Evolutionary conservation across 257 asterid species (phyloP), one percentile per base, ranked within the genome.

Genomic region (Thymus quinquecostatus): DNA sequence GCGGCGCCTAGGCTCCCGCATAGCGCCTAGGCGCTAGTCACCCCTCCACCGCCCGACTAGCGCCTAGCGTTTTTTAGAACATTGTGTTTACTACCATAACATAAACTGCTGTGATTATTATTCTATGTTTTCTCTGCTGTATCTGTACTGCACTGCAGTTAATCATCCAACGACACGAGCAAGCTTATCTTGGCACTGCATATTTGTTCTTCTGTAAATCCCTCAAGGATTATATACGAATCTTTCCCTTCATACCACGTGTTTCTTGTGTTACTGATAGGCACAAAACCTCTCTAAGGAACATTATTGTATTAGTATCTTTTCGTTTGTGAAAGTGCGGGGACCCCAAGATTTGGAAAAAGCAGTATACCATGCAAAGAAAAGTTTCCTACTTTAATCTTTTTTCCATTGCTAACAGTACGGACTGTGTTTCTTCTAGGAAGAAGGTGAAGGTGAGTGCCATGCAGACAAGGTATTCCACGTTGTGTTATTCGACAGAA

Each of bases 321-420:
- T 68, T 73, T 68, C 21, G 53, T 73, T 54, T 28, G 75, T 78
- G 71, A 61, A 73, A 51, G 78, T 66, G 80, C 8, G 74, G 81
- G 85, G 82, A 72, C 86, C 81, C 64, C 76, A 60, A 50, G 64
- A 56, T 72, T 62, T 59, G 34, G 5, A 50, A 75, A 71, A 80
- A 51, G 66, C 64, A 47, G 27, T 64, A 71, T 49, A 60, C 74
- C 74, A 71, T 68, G 76, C 74, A 72, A 80, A 81, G 59, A 74
- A 67, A 38, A 56, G 70, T 66, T 29, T 43, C 65, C 75, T 55
- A 51, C 64, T 85, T 74, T 61, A 61, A 58, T 30, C 58, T 68
- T 66, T 36, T 72, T 75, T 41, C 48, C 73, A 69, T 43, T 51
- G 45, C 28, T 68, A 61, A 75, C 75, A 71, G 68, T 79, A 64